Base-by-base conservation (phyloP, 2,329 filamentous ascomycete species). In the Lasiodiplodia gonubiensis region DNA sequence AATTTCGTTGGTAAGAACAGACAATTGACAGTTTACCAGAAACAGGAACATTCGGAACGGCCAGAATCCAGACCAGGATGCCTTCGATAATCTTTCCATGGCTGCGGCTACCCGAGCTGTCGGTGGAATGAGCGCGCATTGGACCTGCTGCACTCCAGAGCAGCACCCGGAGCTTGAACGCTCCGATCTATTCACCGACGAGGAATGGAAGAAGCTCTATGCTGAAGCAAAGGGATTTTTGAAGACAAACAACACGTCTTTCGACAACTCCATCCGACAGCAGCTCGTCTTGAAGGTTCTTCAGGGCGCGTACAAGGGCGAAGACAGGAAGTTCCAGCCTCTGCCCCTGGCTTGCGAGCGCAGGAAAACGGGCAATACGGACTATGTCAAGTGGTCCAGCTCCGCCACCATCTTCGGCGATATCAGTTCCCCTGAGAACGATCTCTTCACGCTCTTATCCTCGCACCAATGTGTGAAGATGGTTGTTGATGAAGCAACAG, bases 71-170 rank as follows among this genome's bases (percentile, higher is more conserved):
- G 12, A n/a, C 69, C 70, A 72, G 70, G 72, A 68, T 25, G 72
- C 55, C 12, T 64, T 21, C 46, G 30, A n/a, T 21, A 51, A 42
- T 54, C 48, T 72, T 23, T 12, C 68, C 14, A 70, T 64, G 2
- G 69, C 69, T 4, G 70, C 71, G 12, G 74, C 71, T 12, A 71
- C 14, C 70, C 72, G 8, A 46, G 54, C 18, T 67, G 75, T 2
- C 72, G 74, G 18, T 18, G 74, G 73, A 10, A 76, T 74, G 74
- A 53, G 55, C 4, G 64, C 70, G 12, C 70, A 75, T 37, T 76
- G 74, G 74, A 75, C 71, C 23, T 73, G 72, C 48, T 68, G 66
- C 37, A 71, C 71, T 46, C 67, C 71, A 14, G 27, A 57, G 4
- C 70, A 68, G 25, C 66, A 69, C 16, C 60, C 23, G 14, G 5